Base-by-base conservation (phyloP, 2,329 filamentous ascomycete genomes). In the Aspergillus oerlinghausenensis region DNA sequence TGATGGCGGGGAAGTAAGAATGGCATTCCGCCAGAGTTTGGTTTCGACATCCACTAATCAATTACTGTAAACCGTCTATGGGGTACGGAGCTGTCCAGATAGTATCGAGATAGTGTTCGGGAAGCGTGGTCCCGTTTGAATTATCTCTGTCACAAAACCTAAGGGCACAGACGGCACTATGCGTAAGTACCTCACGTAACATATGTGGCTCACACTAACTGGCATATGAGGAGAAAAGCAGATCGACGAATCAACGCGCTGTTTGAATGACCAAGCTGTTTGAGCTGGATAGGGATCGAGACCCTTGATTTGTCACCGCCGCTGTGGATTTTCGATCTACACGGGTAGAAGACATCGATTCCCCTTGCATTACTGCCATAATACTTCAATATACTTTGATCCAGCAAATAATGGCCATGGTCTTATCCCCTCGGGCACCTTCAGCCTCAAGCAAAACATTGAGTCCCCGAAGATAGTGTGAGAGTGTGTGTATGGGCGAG, bases 241-340 rank as follows among this genome's bases (percentile, higher is more conserved):
- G 69, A 73, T 72, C 60, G 40, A 56, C 71, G 65, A 73, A 71
- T 71, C 60, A 70, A 55, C 50, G 49, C 51, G 43, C n/a, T 38
- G 25, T 66, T 57, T 49, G 61, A 64, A 60, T 60, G 49, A 35
- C n/a, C 54, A 52, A 54, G 49, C 51, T 14, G 50, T 40, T 32
- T 40, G 51, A 55, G 49, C 45, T 26, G 49, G 50, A 55, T 55
- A 61, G 57, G 55, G 62, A 68, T 68, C 61, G 55, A 54, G 56
- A 60, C 56, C 58, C 62, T 64, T 73, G 69, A 73, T 73, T 74
- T 72, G 71, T 73, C 68, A 70, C 70, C 68, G 56, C 57, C 47
- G 50, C 59, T 55, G 53, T 66, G 56, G 62, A 42, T 57, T 60
- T 26, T 64, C 54, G 65, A 71, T 71, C 69, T 64, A 69, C 69